Base-by-base conservation (phyloP, 768 basidiomycete species). In the Mycena rebaudengoi region DNA sequence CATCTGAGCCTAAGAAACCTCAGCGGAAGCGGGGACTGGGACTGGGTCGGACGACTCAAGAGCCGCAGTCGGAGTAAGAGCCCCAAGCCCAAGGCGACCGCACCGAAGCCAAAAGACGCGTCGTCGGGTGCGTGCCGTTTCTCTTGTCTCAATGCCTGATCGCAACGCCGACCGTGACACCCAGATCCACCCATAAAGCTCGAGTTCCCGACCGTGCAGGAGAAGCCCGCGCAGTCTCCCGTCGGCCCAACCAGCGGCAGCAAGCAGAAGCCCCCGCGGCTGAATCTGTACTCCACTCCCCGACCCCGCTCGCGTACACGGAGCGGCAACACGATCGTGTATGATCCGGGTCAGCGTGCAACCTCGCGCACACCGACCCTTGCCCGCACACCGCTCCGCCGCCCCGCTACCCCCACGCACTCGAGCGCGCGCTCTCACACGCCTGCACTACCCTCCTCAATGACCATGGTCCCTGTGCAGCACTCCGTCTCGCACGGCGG, bases 21-120 rank as follows among this genome's bases (percentile, higher is more conserved):
- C 8, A 65, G 63, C 45, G 49, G 61, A 26, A 49, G 68, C 25
- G 62, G 67, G 13, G 66, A 67, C 41, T 68, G 66, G 66, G 66
- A 70, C 40, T 62, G 66, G 66, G 63, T 65, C 18, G 63, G 46
- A 3, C 53, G 66, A 10, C 54, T 68, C 7, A 64, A 62, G 54
- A 61, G 60, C 33, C 49, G 51, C 32, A 67, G 66, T 28, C 57
- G 56, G 5, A 59, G 66, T 30, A 53, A 28, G 6, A 60, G 53
- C 18, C 65, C 65, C 20, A 41, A 35, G 53, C 59, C 30, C 23
- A 45, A 49, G 28, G 44, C 51, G 8, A 44, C 45, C 11, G 33
- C 29, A 7, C n/a, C 33, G 6, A 58, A 54, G 21, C 21, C 30
- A 14, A 48, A 40, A 12, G 49, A 28, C 10, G 23, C 10, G 8